Conservation (phyloP, 805 yeast species). For the Cyberlindnera mycetangii region DNA sequence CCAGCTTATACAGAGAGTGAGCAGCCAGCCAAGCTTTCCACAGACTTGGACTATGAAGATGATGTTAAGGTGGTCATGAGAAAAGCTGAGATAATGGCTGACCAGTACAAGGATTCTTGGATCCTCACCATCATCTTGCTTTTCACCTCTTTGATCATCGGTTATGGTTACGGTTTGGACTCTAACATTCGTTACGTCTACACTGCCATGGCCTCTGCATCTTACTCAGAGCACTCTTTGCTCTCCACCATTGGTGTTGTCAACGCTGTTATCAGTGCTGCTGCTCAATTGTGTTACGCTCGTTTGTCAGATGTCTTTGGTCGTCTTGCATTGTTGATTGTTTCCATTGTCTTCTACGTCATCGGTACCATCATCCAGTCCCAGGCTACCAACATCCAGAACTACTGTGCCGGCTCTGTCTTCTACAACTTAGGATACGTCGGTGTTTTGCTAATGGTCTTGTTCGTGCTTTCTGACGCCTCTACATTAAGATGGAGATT, state of each 20-base stretch:
- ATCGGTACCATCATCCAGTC: conserved; percentile 65
- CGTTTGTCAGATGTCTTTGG: conserved; percentile 67
- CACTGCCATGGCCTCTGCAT: conserved; percentile 53
- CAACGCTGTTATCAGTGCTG: conserved; percentile 60
- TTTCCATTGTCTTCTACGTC: conserved; percentile 52
- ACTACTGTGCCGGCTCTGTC: conserved; percentile 65
- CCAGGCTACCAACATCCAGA: conserved; percentile 52
- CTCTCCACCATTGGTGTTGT: conserved; percentile 58
- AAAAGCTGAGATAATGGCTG: conserved; percentile 47
- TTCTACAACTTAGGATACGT: conserved; percentile 54
- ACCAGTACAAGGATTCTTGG: conserved; percentile 37
- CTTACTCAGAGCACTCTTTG: conserved; percentile 54
- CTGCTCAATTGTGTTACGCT: conserved; percentile 62
- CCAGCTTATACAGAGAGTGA: neutral
- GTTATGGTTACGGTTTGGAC: conserved; percentile 56
- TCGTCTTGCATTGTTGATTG: conserved; percentile 48
- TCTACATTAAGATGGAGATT: conserved; percentile 72
- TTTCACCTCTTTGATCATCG: conserved; percentile 44
- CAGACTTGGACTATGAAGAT: conserved; percentile 1
- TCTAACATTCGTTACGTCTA: conserved; percentile 45
- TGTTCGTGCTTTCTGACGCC: conserved; percentile 61
- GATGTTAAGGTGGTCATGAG: conserved; percentile 37
- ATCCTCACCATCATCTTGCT: conserved; percentile 36
- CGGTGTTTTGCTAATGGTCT: conserved; percentile 55
- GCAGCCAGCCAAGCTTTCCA: neutral